Evolutionary conservation across 805 yeast genomes (phyloP).

Genomic region (Blastobotrys mokoenaii): DNA sequence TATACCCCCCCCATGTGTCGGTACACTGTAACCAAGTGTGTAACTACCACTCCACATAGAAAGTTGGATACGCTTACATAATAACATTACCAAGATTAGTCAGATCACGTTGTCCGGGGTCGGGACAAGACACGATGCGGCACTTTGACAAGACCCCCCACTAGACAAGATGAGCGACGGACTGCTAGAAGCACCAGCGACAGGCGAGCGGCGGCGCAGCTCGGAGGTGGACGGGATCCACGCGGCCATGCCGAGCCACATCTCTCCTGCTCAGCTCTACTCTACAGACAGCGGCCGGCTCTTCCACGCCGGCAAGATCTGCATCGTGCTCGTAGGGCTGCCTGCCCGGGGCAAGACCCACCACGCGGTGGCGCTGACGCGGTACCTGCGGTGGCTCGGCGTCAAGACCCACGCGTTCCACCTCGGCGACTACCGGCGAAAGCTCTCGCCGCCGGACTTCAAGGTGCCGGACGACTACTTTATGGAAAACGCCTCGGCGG

Average conservation of each 20-base stretch:
- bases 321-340: constrained; percentile 81
- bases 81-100: not conserved
- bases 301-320: constrained; percentile 91
- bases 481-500: constrained; percentile 40
- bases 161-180: not conserved
- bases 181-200: not conserved
- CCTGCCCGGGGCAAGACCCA: constrained; percentile 97
- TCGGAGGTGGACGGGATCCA: constrained; percentile 20
- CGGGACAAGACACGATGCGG: not conserved
- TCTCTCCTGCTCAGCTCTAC: constrained; percentile 88
- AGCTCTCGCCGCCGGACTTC: constrained; percentile 28
- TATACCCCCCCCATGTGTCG: too few species aligned
- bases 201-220: constrained; percentile 9
- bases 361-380: constrained; percentile 79
- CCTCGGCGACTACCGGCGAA: constrained; percentile 80
- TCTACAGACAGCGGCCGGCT: constrained; percentile 87
- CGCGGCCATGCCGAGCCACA: constrained; percentile 34
- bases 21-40: too few species aligned
- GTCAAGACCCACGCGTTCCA: constrained; percentile 89
- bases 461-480: constrained; percentile 64
- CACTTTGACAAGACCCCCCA: too few species aligned
- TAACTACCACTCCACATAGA: too few species aligned
- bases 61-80: too few species aligned
- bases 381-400: constrained; percentile 94
- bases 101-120: not conserved